These are phyloP conservation scores for Diplodia sapinea DNA, from an alignment of 2,329 filamentous ascomycete genomes.

Conservation along the genomic window DNA sequence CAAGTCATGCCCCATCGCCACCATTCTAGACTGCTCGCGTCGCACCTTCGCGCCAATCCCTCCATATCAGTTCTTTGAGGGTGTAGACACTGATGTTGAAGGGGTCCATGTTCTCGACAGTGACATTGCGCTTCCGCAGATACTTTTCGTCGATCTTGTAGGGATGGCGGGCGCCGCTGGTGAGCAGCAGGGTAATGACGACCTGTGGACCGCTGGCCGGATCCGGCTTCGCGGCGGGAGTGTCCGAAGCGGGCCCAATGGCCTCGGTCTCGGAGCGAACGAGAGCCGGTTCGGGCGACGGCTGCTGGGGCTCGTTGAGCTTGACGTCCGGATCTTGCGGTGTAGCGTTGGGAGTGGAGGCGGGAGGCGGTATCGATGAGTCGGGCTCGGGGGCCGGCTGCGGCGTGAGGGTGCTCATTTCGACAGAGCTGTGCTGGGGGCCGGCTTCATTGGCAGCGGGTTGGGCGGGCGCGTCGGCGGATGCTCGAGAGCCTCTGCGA, in stretches of 20 bases:
- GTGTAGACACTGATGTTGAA: constrained; percentile 93
- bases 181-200: constrained; percentile 82
- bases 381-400: constrained; percentile 25
- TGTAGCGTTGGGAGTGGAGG: constrained; percentile 12
- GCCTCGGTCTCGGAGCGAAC: constrained; percentile 52
- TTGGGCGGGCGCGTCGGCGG: constrained; percentile 28
- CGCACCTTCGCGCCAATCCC: constrained; percentile 82
- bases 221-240: constrained; percentile 48
- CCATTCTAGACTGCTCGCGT: neutral
- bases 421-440: constrained; percentile 20
- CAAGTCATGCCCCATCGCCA: constrained; percentile 15
- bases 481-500: constrained; percentile 30
- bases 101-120: constrained; percentile 76
- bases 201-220: constrained; percentile 55
- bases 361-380: constrained; percentile 30
- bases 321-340: constrained; percentile 3
- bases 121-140: constrained; percentile 78
- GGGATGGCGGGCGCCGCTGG: constrained; percentile 81
- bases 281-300: constrained; percentile 37
- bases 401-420: constrained; percentile 29
- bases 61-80: constrained; percentile 88
- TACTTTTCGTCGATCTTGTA: constrained; percentile 91
- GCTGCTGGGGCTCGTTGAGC: constrained; percentile 9
- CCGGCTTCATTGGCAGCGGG: constrained; percentile 28
- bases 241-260: constrained; percentile 56